Evolutionary conservation across 192 early-diverging fungal species (phyloP).

Genomic region (Podila epicladia): DNA sequence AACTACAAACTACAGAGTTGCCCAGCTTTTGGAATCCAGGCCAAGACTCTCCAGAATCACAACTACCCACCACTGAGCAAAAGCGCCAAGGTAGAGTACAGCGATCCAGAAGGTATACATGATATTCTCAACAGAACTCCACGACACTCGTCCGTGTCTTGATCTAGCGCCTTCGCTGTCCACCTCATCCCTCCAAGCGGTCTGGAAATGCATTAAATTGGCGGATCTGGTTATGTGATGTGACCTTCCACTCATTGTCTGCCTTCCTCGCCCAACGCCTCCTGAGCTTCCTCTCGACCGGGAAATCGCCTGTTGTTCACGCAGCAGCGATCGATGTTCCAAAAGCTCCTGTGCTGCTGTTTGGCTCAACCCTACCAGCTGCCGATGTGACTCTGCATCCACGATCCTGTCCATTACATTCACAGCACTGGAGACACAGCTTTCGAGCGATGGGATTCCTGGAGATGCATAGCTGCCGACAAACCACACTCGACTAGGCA

Average conservation of each 20-base stretch:
- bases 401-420: slow-evolving; percentile 60
- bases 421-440: slow-evolving; percentile 66
- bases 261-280: background rate
- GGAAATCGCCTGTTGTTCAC: background rate
- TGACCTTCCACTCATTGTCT: background rate
- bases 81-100: background rate
- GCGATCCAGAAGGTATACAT: background rate
- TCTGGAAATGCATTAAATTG: slow-evolving; percentile 3
- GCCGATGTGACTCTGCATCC: slow-evolving; percentile 17
- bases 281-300: background rate
- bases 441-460: slow-evolving; percentile 69
- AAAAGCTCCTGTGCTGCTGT: background rate
- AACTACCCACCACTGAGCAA: slow-evolving; percentile 1
- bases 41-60: background rate
- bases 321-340: background rate
- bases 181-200: slow-evolving; percentile 18
- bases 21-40: background rate
- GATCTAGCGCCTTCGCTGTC: background rate
- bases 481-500: slow-evolving; percentile 56
- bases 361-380: slow-evolving; percentile 1
- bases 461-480: slow-evolving; percentile 69
- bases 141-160: background rate
- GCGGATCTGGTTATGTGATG: background rate
- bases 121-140: background rate
- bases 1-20: background rate